phyloP scores from a whole-genome alignment of 352 stramenopile species.

The Pythium apleroticum region DNA sequence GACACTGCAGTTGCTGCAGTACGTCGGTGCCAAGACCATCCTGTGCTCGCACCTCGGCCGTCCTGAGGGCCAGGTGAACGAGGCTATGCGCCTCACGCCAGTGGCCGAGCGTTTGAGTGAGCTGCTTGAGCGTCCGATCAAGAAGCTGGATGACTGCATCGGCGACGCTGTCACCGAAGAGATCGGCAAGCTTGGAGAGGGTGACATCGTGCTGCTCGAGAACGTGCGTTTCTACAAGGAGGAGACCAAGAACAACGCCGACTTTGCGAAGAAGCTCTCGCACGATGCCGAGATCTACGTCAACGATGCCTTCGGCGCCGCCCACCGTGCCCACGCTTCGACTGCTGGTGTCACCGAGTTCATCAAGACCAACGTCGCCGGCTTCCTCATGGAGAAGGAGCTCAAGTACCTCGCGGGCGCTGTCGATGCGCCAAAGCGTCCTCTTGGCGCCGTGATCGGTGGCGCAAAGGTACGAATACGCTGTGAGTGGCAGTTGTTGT shows the following conservation, averaged over 20 bases:
- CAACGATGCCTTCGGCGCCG: slow-evolving; percentile 98
- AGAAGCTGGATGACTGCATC: slow-evolving; percentile 95
- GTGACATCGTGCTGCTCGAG: slow-evolving; percentile 92
- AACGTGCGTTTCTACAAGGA: slow-evolving; percentile 98
- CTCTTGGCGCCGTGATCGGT: slow-evolving; percentile 95
- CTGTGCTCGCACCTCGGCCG: slow-evolving; percentile 97
- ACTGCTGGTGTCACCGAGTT: slow-evolving; percentile 97
- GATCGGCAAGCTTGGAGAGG: slow-evolving; percentile 83
- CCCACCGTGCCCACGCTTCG: slow-evolving; percentile 97
- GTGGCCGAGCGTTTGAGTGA: slow-evolving; percentile 93
- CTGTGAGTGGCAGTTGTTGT: background rate
- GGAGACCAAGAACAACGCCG: slow-evolving; percentile 93
- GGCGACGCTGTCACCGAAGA: slow-evolving; percentile 86
- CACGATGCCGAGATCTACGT: slow-evolving; percentile 94
- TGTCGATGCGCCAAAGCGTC: slow-evolving; percentile 87
- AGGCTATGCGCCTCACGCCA: slow-evolving; percentile 84
- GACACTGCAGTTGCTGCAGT: slow-evolving; percentile 92
- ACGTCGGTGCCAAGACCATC: slow-evolving; percentile 93
- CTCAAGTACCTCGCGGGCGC: slow-evolving; percentile 94
- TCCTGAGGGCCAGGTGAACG: slow-evolving; percentile 91
- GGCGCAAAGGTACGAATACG: slow-evolving; percentile 89
- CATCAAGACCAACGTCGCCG: slow-evolving; percentile 91
- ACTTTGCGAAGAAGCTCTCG: slow-evolving; percentile 94
- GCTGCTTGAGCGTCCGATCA: slow-evolving; percentile 90
- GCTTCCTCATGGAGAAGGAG: slow-evolving; percentile 98